phyloP scores from a whole-genome alignment of 257 asterid species.

The Solanum dulcamara region DNA sequence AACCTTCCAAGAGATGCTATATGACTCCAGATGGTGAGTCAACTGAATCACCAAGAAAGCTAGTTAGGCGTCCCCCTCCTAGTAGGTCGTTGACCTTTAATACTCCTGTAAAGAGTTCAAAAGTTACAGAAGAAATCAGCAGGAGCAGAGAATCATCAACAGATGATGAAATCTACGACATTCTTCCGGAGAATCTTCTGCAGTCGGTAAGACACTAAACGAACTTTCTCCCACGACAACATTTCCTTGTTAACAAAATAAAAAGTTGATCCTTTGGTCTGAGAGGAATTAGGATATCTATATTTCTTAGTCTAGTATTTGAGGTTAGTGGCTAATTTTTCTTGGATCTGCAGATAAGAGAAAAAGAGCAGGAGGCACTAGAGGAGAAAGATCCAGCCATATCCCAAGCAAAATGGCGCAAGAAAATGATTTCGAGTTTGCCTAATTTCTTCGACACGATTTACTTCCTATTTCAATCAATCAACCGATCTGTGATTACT shows the following conservation, averaged over 20 bases:
- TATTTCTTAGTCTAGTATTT: neutral
- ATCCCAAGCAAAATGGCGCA: conserved; percentile 68
- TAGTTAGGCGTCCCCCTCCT: conserved; percentile 52
- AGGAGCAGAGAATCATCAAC: conserved; percentile 9
- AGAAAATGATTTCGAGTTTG: conserved; percentile 46
- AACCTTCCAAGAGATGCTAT: conserved; percentile 51
- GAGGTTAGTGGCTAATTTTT: neutral
- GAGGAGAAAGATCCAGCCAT: conserved; percentile 72
- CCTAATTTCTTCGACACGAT: conserved; percentile 66
- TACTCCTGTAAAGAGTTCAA: conserved; percentile 48
- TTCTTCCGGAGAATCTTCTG: conserved; percentile 49
- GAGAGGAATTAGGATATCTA: neutral
- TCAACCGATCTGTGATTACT: conserved; percentile 49
- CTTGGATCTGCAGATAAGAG: conserved; percentile 42
- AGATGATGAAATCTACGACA: conserved; percentile 28
- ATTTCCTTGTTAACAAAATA: neutral
- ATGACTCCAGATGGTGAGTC: conserved; percentile 61
- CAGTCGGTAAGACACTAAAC: conserved; percentile 42
- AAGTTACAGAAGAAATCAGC: conserved; percentile 13
- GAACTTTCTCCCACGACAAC: neutral
- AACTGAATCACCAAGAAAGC: conserved; percentile 33
- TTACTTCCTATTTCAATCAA: conserved; percentile 51
- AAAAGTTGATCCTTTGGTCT: neutral
- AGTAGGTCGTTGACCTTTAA: conserved; percentile 64
- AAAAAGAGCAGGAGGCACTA: conserved; percentile 42